A percentile compares a stretch with the other conserved stretches of the same genome.
phyloP scores from a whole-genome alignment of 352 stramenopile species.

The Globisporangium takayamanum region DNA sequence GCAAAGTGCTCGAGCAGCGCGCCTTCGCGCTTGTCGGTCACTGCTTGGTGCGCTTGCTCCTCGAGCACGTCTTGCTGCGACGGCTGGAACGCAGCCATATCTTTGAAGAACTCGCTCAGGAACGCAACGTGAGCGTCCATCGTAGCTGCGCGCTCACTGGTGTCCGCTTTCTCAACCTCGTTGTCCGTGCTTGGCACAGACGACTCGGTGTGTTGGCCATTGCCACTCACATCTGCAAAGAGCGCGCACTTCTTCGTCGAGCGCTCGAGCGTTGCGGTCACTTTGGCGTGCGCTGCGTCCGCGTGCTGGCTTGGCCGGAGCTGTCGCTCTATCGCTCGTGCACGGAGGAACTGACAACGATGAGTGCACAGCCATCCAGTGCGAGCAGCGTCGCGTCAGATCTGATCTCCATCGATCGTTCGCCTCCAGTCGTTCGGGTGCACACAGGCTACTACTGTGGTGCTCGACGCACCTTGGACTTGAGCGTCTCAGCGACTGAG shows the following conservation, averaged over 20 bases:
- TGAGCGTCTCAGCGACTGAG: constrained; percentile 31
- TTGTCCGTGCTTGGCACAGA: neutral
- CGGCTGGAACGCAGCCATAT: constrained; percentile 42
- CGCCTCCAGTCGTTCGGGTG: no score
- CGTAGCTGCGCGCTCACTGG: constrained; percentile 19
- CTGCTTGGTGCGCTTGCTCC: constrained; percentile 5
- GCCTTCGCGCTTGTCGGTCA: constrained; percentile 19
- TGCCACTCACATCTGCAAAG: neutral
- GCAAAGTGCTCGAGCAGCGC: constrained; percentile 32
- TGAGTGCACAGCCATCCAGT: neutral
- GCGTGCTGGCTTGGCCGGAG: constrained; percentile 21
- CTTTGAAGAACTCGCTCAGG: constrained; percentile 40
- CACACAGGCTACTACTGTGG: no score
- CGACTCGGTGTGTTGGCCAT: neutral
- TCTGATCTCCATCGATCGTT: no score
- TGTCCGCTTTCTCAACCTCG: neutral
- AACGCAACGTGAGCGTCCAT: constrained; percentile 5
- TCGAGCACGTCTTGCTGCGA: constrained; percentile 18
- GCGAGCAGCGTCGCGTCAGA: neutral
- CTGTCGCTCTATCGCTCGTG: constrained; percentile 26
- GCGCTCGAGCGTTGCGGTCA: constrained; percentile 13
- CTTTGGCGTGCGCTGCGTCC: constrained; percentile 16
- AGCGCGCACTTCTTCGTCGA: constrained; percentile 11
- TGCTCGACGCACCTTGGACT: constrained; percentile 27
- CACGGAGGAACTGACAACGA: constrained; percentile 24